Conservation (phyloP, 2,329 filamentous ascomycete genomes). For the Cytospora piceicola region DNA sequence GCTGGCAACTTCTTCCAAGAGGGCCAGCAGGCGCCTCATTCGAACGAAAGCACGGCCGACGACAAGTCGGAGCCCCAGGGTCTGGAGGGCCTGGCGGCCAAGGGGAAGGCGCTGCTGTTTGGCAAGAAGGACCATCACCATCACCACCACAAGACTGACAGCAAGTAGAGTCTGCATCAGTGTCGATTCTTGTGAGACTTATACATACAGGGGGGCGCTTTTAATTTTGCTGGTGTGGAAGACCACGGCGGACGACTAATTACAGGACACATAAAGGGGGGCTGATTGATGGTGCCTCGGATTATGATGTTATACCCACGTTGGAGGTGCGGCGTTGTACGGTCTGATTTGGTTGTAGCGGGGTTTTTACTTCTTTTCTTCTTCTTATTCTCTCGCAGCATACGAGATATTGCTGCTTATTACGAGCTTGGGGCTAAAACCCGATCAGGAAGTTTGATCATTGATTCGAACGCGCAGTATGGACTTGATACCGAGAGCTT, state of each 20-base stretch:
- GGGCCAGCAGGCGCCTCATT: slow-evolving; percentile 38
- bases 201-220: neutral
- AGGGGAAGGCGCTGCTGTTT: slow-evolving; percentile 55
- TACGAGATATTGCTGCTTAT: neutral
- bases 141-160: slow-evolving; percentile 34
- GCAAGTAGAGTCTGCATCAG: slow-evolving; percentile 2
- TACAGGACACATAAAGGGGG: neutral
- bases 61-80: slow-evolving; percentile 39
- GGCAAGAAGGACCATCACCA: slow-evolving; percentile 46
- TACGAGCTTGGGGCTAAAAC: neutral
- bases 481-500: neutral
- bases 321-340: slow-evolving; percentile 18
- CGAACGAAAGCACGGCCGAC: slow-evolving; percentile 37
- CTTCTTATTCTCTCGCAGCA: slow-evolving; percentile 5
- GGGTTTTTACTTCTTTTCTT: neutral
- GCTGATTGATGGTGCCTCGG: neutral
- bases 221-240: neutral
- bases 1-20: slow-evolving; percentile 70
- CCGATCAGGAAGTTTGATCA: neutral
- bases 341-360: slow-evolving; percentile 10
- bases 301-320: slow-evolving; percentile 18
- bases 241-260: neutral
- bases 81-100: slow-evolving; percentile 42
- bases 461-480: neutral
- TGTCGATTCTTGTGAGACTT: neutral